Conservation (phyloP, 768 basidiomycete species). For the Vishniacozyma victoriae region DNA sequence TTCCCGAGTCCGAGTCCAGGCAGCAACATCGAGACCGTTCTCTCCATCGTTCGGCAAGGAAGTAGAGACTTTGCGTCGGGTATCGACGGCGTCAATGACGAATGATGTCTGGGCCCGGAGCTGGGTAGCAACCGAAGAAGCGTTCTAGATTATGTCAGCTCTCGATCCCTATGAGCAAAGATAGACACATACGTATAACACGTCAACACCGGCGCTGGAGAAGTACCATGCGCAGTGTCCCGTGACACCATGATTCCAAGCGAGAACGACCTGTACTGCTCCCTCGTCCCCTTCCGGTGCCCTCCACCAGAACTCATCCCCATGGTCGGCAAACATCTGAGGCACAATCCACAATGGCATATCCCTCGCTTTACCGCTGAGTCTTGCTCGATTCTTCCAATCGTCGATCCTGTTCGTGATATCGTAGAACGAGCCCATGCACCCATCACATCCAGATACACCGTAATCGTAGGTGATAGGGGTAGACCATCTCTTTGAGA, state of each 20-base stretch:
- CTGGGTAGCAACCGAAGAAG: conserved; percentile 9
- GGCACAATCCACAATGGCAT: too few relatives aligned
- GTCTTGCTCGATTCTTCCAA: conserved; percentile 52
- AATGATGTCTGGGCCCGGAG: conserved; percentile 10
- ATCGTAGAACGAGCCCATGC: conserved; percentile 63
- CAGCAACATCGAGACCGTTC: conserved; percentile 18
- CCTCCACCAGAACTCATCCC: too few relatives aligned
- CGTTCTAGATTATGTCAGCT: conserved; percentile 48
- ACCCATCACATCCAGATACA: conserved; percentile 69
- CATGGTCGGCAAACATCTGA: too few relatives aligned
- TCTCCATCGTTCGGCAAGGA: conserved; percentile 3
- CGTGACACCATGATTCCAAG: too few relatives aligned
- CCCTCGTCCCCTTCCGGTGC: too few relatives aligned
- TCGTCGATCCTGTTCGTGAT: conserved; percentile 64
- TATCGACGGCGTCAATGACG: conserved; percentile 7
- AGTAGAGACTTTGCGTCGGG: conserved; percentile 4
- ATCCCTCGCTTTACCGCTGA: conserved; percentile 1
- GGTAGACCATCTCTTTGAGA: conserved; percentile 28
- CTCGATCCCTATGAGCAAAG: conserved; percentile 8
- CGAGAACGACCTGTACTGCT: too few relatives aligned
- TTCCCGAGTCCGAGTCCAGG: conserved; percentile 7
- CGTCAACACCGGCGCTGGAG: too few relatives aligned
- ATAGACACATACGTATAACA: too few relatives aligned
- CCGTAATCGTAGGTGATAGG: conserved; percentile 54
- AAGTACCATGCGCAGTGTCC: too few relatives aligned